These are phyloP conservation scores for Vitis amurensis DNA, from an alignment of 164 flowering plant species.

Conservation along the genomic window DNA sequence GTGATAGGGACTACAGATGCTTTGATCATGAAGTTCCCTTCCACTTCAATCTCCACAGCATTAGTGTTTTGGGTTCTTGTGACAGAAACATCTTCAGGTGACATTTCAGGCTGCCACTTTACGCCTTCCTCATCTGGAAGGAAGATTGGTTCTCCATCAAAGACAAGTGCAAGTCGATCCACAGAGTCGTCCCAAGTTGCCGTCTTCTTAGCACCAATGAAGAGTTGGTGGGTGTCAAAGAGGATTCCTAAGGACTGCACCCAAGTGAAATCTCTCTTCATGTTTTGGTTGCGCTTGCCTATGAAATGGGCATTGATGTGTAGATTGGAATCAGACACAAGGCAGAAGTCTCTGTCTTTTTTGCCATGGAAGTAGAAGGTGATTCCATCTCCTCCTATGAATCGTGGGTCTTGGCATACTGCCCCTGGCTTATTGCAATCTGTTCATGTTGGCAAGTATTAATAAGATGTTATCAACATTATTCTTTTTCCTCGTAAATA, in stretches of 20 bases:
- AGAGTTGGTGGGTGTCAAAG: conserved; percentile 46
- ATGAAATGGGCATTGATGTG: conserved; percentile 70
- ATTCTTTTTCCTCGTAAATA: not conserved
- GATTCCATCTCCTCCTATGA: conserved; percentile 52
- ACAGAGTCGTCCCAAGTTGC: conserved; percentile 51
- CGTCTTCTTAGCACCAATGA: conserved; percentile 46
- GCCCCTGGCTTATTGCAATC: conserved; percentile 52
- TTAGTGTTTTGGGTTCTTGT: conserved; percentile 34
- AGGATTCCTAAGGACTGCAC: conserved; percentile 53
- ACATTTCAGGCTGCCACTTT: conserved; percentile 27
- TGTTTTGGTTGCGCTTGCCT: conserved; percentile 33
- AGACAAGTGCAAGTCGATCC: conserved; percentile 42
- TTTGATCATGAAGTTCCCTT: conserved; percentile 45
- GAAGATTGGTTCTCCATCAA: conserved; percentile 38
- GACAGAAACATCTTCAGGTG: conserved; percentile 19
- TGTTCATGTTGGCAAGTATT: conserved; percentile 5
- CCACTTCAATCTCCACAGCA: conserved; percentile 36
- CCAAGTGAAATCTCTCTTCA: conserved; percentile 71
- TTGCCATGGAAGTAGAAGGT: conserved; percentile 64
- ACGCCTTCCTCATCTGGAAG: conserved; percentile 37
- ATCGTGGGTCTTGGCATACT: conserved; percentile 57
- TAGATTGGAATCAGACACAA: conserved; percentile 45
- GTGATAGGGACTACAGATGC: conserved; percentile 65
- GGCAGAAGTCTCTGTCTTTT: conserved; percentile 47
- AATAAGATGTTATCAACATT: not conserved